Evolutionary conservation across 2,329 filamentous ascomycete genomes (phyloP), one percentile per base, ranked within the genome.

Genomic region (Sporothrix sp.): DNA sequence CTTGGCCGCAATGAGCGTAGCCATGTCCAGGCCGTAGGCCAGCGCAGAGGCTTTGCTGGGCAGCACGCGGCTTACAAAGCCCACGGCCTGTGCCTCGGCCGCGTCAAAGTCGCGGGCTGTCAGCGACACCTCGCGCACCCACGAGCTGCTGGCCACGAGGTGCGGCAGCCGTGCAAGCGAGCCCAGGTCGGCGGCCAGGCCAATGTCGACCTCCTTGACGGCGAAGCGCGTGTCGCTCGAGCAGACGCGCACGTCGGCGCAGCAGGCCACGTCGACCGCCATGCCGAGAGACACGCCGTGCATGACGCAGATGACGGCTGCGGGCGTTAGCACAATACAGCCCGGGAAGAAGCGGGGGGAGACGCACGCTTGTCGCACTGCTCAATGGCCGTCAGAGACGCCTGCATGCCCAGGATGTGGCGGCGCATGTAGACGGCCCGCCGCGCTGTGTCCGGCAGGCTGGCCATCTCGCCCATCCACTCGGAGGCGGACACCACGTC

Each of bases 191-290:
- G 86, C 86, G 0, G 86, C 85, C 45, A 91, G 68, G 2, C 86
- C 86, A 55, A 91, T 87, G 61, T 90, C 85, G 45, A 91, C 85
- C 66, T 91, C 86, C 62, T 90, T 89, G 55, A 91, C 83, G 28
- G 81, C 72, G 60, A 90, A 77, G 54, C 74, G 74, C 1, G 79
- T 73, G 58, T 79, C 73, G 37, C 69, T 65, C 0, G 79, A 71
- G 59, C 75, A 79, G 57, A 90, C 69, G 44, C 86, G 78, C 51
- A 91, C 76, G 63, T 91, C 86, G 57, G 81, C 79, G 60, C 80
- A 81, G 58, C 77, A 78, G 27, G 78, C 71, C 52, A 88, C 74
- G 63, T 95, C 87, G 56, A 94, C 83, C 16, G 81, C 86, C 9
- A 94, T 73, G 14, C 89, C 88, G 58, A 87, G 81, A 3, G 82